Evolutionary conservation across 2,329 filamentous ascomycete species (phyloP), one percentile per base, ranked within the genome.

Genomic region (Penicillium oxalicum): DNA sequence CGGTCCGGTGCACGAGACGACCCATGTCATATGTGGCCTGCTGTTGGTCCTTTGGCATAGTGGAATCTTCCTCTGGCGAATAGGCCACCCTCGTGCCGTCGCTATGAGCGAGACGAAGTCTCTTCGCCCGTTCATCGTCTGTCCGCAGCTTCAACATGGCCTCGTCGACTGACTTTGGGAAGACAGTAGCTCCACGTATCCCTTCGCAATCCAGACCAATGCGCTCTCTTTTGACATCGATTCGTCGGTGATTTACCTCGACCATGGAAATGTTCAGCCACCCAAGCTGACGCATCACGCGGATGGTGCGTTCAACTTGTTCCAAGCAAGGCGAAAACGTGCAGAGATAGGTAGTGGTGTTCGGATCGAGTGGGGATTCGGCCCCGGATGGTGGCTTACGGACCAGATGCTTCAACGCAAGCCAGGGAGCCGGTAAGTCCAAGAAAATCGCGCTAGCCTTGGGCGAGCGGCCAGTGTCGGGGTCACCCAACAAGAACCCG

Each of bases 271-370:
- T 94, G 49, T 91, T 86, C 8, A 90, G 79, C 93, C 93, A 98
- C 45, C 88, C 89, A 5, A 90, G 74, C 34, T 83, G 80, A 46
- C 91, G 84, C 69, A 98, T 78, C 9, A 82, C 81, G 9, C 87
- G 85, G 46, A 95, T 84, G 0, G 93, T 97, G 48, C 84, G 82
- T 45, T 87, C 89, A 24, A 94, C 91, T 73, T 98, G 93, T 70
- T 98, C 93, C 56, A 98, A 94, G 69, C 93, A 98, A 0, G 93
- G 93, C 1, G 87, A 94, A 72, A 98, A 98, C 0, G 90, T 94
- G 74, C 93, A 98, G 47, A 98, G 79, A 63, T 93, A 79, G 1
- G 85, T 81, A 4, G 86, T 79, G 37, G 80, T 78, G n/a, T 78
- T 77, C 0, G 88, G 83, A 57, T 93, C 84, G 9, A 97, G 76